phyloP scores from a whole-genome alignment of 805 yeast genomes.

The Kodamaea laetipori region DNA sequence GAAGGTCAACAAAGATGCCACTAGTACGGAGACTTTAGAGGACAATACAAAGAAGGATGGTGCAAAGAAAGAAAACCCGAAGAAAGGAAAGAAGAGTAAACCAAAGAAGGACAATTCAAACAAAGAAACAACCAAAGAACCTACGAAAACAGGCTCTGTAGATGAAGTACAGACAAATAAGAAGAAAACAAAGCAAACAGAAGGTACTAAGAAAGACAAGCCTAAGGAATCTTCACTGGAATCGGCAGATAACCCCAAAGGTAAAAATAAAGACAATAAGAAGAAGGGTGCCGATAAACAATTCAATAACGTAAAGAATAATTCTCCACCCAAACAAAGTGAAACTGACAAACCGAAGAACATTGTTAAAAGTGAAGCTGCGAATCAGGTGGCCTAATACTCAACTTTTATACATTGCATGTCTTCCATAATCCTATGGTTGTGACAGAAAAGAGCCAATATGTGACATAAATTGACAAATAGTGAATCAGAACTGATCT shows the following conservation, averaged over 20 bases:
- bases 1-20: not conserved
- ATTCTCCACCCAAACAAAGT: not conserved
- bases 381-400: too few species aligned
- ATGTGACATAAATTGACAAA: too few species aligned
- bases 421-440: too few species aligned
- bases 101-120: not conserved
- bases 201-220: not conserved
- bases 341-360: not conserved
- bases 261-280: slow-evolving; percentile 1
- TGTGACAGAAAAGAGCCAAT: too few species aligned
- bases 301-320: slow-evolving; percentile 65
- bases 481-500: too few species aligned
- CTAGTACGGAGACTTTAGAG: not conserved
- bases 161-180: not conserved
- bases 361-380: too few species aligned
- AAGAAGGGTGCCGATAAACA: slow-evolving; percentile 64
- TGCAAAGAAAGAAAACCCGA: slow-evolving; percentile 14
- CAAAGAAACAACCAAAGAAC: slow-evolving; percentile 1
- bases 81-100: not conserved
- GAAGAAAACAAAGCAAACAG: not conserved
- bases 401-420: too few species aligned
- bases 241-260: not conserved
- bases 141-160: not conserved
- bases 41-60: slow-evolving; percentile 13
- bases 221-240: not conserved